A percentile compares a stretch with the other conserved stretches of the same genome.
Evolutionary conservation across 148 eudicot species (phyloP).

Genomic region (Vaccinium corymbosum): DNA sequence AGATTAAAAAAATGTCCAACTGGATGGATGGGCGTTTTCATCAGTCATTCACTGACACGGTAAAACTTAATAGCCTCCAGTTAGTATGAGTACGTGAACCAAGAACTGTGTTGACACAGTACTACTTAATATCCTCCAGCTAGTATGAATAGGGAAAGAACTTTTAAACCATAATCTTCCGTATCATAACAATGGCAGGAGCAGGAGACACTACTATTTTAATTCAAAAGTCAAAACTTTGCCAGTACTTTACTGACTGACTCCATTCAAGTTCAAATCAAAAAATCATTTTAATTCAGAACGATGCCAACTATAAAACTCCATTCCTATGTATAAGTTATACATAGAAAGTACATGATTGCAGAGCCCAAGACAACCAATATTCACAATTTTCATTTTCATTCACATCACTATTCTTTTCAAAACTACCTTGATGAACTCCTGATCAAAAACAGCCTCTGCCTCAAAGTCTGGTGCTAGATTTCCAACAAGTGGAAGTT

Average conservation of each 20-base stretch:
- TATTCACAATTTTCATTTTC: too few species aligned
- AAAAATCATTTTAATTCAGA: neutral
- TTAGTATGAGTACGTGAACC: neutral
- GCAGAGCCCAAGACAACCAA: neutral
- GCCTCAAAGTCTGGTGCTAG: conserved; percentile 90
- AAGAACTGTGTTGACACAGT: neutral
- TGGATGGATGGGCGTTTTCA: neutral
- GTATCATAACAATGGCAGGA: neutral
- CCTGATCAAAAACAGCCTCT: conserved; percentile 96
- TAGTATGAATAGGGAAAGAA: neutral
- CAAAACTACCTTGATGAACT: conserved; percentile 69
- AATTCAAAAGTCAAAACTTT: neutral
- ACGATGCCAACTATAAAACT: conserved; percentile 1
- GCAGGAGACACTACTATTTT: neutral
- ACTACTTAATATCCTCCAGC: neutral
- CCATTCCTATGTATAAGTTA: neutral
- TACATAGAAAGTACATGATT: neutral
- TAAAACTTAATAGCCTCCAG: neutral
- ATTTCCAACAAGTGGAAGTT: conserved; percentile 85
- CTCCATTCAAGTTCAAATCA: neutral
- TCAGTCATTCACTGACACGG: neutral
- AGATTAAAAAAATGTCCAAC: neutral
- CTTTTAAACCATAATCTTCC: neutral
- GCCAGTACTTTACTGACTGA: neutral
- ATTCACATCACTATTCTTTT: neutral